Evolutionary conservation across 75 land plant genomes (phyloP).

Genomic region (Pinus taeda): DNA sequence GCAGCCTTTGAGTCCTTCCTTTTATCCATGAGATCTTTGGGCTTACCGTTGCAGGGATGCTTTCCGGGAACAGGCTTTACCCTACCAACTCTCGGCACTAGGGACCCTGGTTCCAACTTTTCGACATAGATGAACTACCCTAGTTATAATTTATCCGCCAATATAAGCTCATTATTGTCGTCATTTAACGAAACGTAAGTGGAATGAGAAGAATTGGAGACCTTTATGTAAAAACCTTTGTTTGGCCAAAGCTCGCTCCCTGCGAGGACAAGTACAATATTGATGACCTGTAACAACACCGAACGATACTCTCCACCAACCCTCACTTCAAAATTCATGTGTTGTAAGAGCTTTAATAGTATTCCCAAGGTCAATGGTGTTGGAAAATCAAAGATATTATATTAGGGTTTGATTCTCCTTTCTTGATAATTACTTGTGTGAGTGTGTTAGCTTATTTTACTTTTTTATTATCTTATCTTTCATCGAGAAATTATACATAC

Average conservation of each 20-base stretch:
- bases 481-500: too few species aligned
- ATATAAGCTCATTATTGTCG: conserved; percentile 87
- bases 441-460: too few species aligned
- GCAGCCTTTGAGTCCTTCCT: neutral
- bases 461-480: too few species aligned
- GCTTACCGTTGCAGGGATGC: conserved; percentile 80
- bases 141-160: conserved; percentile 83
- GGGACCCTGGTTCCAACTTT: conserved; percentile 58
- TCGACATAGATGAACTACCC: conserved; percentile 95
- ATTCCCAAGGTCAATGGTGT: conserved; percentile 61
- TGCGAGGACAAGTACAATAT: conserved; percentile 85
- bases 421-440: too few species aligned
- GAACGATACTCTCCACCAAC: conserved; percentile 77
- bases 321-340: conserved; percentile 58
- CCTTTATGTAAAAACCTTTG: conserved; percentile 93
- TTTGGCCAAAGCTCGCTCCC: conserved; percentile 87
- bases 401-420: too few species aligned
- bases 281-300: conserved; percentile 78
- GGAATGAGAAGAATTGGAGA: conserved; percentile 94
- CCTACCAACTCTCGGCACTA: conserved; percentile 75
- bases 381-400: too few species aligned
- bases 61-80: conserved; percentile 86
- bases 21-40: conserved; percentile 76
- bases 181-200: conserved; percentile 83
- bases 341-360: conserved; percentile 79